Conservation (phyloP, 495 filamentous ascomycete genomes). For the Parathielavia appendiculata region DNA sequence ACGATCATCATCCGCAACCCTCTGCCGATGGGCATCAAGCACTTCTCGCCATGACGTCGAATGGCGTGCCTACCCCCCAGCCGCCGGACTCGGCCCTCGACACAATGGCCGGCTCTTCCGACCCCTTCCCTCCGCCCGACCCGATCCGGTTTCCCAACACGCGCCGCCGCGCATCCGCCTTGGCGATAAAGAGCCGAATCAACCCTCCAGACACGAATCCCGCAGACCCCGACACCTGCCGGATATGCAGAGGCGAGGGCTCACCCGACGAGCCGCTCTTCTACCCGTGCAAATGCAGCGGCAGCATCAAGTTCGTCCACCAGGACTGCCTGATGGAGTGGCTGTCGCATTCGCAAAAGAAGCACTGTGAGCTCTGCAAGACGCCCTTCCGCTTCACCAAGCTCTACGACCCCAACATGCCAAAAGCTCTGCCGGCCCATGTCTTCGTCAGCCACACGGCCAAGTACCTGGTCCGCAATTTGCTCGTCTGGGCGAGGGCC, state of each 20-base stretch:
- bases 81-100: constrained; percentile 8
- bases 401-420: constrained; percentile 91
- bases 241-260: constrained; percentile 90
- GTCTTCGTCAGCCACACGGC: constrained; percentile 73
- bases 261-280: constrained; percentile 83
- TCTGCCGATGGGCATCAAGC: background rate
- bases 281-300: constrained; percentile 97
- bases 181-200: background rate
- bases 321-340: constrained; percentile 98
- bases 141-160: constrained; percentile 27
- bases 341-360: constrained; percentile 96
- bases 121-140: constrained; percentile 19
- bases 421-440: constrained; percentile 66
- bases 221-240: constrained; percentile 71
- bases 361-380: constrained; percentile 98
- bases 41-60: constrained; percentile 4
- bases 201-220: constrained; percentile 17
- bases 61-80: constrained; percentile 14
- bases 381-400: constrained; percentile 97
- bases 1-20: background rate
- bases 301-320: constrained; percentile 97
- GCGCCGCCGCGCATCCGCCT: constrained; percentile 17
- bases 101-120: constrained; percentile 19
- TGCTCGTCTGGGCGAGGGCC: constrained; percentile 71
- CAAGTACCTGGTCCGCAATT: constrained; percentile 61